Conservation (phyloP, 169 alveolate species). For the Perkinsus olseni region DNA sequence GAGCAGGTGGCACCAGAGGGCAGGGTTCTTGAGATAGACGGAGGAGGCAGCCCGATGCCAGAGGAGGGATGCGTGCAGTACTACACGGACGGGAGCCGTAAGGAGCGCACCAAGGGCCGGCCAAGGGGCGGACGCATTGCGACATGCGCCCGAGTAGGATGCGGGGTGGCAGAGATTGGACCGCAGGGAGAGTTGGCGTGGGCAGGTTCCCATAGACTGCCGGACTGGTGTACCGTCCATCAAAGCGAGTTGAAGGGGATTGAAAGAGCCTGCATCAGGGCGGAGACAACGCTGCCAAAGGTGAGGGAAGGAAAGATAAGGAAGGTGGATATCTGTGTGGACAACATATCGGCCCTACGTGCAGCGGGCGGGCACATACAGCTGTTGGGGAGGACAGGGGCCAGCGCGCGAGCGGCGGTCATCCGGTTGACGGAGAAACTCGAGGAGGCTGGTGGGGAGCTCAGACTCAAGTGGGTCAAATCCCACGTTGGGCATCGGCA, state of each 20-base stretch:
- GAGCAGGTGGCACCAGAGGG: background rate
- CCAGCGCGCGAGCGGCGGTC: background rate
- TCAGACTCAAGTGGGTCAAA: background rate
- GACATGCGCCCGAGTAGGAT: background rate
- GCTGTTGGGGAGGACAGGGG: background rate
- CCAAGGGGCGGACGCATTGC: background rate
- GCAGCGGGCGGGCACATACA: background rate
- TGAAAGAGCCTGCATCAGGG: background rate
- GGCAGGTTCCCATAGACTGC: background rate
- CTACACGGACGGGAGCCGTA: background rate
- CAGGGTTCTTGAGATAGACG: background rate
- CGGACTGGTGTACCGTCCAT: background rate
- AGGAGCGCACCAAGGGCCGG: background rate
- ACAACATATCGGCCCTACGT: background rate
- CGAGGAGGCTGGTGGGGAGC: background rate
- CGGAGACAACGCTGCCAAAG: background rate
- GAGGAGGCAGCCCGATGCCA: background rate
- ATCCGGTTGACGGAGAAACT: background rate
- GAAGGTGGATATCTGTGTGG: background rate
- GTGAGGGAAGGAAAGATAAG: background rate
- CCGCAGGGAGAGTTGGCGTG: background rate
- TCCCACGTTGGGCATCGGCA: background rate
- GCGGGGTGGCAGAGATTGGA: background rate
- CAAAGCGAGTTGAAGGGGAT: background rate
- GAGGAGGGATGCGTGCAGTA: background rate